These are phyloP conservation scores for Fusarium hainanense DNA, from an alignment of 2,329 filamentous ascomycete genomes.

Conservation along the genomic window DNA sequence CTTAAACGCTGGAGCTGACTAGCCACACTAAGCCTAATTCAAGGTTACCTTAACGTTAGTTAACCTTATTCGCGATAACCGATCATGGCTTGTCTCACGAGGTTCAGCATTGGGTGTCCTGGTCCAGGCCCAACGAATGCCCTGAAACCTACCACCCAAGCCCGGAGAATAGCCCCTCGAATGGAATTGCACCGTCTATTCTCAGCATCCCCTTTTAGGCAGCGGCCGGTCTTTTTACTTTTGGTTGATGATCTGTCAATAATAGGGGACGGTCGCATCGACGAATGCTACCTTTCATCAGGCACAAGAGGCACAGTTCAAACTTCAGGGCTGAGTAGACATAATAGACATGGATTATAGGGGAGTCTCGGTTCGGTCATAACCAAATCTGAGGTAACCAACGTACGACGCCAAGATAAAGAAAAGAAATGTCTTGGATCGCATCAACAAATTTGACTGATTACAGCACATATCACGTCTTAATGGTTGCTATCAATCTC, in stretches of 20 bases:
- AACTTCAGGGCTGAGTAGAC: neutral
- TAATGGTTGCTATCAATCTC: neutral
- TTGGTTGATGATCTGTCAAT: neutral
- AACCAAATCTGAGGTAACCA: neutral
- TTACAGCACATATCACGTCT: neutral
- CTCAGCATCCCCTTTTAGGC: constrained; percentile 1
- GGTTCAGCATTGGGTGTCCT: neutral
- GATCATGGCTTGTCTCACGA: constrained; percentile 30
- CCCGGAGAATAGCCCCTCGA: constrained; percentile 30
- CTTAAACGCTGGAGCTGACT: neutral
- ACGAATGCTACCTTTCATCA: neutral
- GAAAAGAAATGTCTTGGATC: neutral
- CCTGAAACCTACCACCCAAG: constrained; percentile 14
- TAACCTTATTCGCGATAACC: constrained; percentile 29
- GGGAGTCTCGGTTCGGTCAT: neutral
- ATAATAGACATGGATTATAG: neutral
- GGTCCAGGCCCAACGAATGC: neutral
- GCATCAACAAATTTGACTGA: neutral
- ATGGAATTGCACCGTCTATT: constrained; percentile 5
- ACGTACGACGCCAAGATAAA: constrained; percentile 27
- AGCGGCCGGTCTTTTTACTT: neutral
- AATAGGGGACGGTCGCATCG: constrained; percentile 16
- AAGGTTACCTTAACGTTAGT: constrained; percentile 6
- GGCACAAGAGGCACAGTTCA: neutral
- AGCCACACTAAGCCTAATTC: constrained; percentile 15